Percentiles rank a stretch among this genome's conserved stretches.
Evolutionary conservation across 108 stramenopile genomes (phyloP).

Genomic region (Asterionellopsis glacialis): DNA sequence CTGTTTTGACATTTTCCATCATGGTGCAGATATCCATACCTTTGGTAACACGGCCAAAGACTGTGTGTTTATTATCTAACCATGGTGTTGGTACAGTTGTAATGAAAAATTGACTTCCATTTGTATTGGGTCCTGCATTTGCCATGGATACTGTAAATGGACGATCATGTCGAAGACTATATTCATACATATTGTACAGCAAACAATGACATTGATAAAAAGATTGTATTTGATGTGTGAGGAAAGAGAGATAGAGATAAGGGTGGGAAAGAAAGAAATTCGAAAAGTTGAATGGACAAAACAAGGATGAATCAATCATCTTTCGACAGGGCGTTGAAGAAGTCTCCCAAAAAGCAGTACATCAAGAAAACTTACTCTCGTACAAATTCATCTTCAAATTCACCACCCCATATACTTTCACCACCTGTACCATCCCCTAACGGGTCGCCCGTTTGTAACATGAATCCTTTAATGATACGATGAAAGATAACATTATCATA

Average conservation of each 20-base stretch:
- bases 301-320: too few relatives aligned
- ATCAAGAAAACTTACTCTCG: conserved; percentile 40
- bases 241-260: too few relatives aligned
- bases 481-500: conserved; percentile 98
- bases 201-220: conserved; percentile 7
- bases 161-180: conserved; percentile 79
- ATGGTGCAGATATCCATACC: conserved; percentile 94
- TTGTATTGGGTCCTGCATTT: conserved; percentile 74
- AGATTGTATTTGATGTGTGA: neutral
- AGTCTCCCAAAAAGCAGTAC: too few relatives aligned
- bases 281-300: too few relatives aligned
- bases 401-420: conserved; percentile 98
- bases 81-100: conserved; percentile 93
- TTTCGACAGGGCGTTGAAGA: too few relatives aligned
- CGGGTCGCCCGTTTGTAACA: conserved; percentile 98
- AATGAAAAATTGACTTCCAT: conserved; percentile 46
- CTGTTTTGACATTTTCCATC: conserved; percentile 93
- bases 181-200: neutral
- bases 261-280: too few relatives aligned
- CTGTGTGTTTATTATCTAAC: conserved; percentile 95
- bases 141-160: conserved; percentile 98
- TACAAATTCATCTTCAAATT: conserved; percentile 98
- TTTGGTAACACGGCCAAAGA: conserved; percentile 93
- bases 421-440: conserved; percentile 99
- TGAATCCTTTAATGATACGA: conserved; percentile 91